Evolutionary conservation across 495 filamentous ascomycete species (phyloP), one percentile per base, ranked within the genome.

Genomic region (Talaromyces proteolyticus): DNA sequence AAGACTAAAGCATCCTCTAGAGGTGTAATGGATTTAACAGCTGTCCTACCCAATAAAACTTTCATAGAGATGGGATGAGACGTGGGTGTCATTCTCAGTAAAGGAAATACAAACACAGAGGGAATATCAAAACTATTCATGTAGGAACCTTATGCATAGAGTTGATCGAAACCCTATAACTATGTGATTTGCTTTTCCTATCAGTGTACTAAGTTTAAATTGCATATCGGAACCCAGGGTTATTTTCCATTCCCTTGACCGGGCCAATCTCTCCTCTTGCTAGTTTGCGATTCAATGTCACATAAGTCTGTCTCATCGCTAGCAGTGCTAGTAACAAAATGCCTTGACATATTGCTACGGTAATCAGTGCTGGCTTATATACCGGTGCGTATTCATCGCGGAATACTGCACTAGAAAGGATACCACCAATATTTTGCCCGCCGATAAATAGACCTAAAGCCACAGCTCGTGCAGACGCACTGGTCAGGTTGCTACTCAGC

Each of bases 391-490:
- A 46, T 25, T 46, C 22, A 10, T n/a, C 16, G 12, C 44, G 24
- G 24, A 46, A 46, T 10, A 46, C 23, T 14, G 44, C 44, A 46
- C 44, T 46, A 5, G 44, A 46, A 10, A 46, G 25, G 26, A 46
- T 46, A 18, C 44, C 44, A 36, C 44, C 44, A 10, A 46, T 46
- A 20, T 46, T 46, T 25, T 6, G 44, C 6, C 44, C 44, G 14
- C 44, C 44, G 44, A 46, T 46, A 12, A 46, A 46, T 3, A 46
- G n/a, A 14, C 44, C 44, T 25, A 46, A 20, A 29, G 44, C 44
- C 14, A 46, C 44, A 10, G 44, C 44, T 34, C 44, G 22, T 8
- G 44, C 22, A 46, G 44, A 46, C 2, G 44, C 44, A 8, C 24
- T 46, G 11, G 44, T 46, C 14, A 46, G 16, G 16, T 46, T 46